phyloP scores from a whole-genome alignment of 345 rosid genomes.

The Rhizophora apiculata region DNA sequence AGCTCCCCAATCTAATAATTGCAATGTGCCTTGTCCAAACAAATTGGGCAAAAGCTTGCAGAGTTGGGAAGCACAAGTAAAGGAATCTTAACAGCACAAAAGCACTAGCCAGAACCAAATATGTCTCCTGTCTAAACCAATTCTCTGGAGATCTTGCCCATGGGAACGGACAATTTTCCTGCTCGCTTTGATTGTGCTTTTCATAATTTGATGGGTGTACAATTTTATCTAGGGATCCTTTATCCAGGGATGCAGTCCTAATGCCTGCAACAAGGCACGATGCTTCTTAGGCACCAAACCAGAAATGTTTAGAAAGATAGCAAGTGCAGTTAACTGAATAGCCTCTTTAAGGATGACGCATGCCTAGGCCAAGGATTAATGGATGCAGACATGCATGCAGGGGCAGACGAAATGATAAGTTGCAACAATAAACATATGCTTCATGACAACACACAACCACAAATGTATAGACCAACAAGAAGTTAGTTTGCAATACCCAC shows the following conservation, averaged over 20 bases:
- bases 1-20: conserved; percentile 47
- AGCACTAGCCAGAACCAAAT: conserved; percentile 60
- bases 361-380: too few species aligned
- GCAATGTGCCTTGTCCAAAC: conserved; percentile 47
- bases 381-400: too few species aligned
- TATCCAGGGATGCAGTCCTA: conserved; percentile 40
- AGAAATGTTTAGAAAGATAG: too few species aligned
- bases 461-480: too few species aligned
- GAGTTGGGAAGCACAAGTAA: conserved; percentile 50
- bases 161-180: conserved; percentile 82
- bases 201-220: conserved; percentile 39
- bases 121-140: conserved; percentile 75
- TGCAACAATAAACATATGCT: too few species aligned
- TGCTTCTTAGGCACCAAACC: conserved; percentile 9
- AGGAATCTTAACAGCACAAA: conserved; percentile 67
- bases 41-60: conserved; percentile 36
- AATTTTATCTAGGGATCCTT: conserved; percentile 36
- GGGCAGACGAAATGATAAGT: too few species aligned
- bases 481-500: too few species aligned
- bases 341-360: too few species aligned
- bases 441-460: too few species aligned
- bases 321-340: too few species aligned
- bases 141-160: conserved; percentile 99
- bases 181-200: conserved; percentile 46
- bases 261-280: conserved; percentile 39